Evolutionary conservation across 1,284 basidiomycete genomes (phyloP).

Genomic region (Coriolopsis trogii): DNA sequence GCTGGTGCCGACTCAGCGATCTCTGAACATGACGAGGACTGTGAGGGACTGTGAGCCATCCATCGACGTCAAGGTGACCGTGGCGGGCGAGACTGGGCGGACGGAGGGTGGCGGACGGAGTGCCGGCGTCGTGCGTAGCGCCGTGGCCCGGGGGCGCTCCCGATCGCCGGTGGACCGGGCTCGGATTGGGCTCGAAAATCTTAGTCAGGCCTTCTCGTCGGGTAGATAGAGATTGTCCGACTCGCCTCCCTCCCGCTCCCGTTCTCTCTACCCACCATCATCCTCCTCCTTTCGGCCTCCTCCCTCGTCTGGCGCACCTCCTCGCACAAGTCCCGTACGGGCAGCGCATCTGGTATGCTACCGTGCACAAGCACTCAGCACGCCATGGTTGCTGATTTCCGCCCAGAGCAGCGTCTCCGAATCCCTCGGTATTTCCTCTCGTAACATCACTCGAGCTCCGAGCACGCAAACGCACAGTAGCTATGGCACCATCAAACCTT

Average conservation of each 20-base stretch:
- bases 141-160: constrained; percentile 3
- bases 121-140: constrained; percentile 41
- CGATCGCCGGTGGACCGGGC: constrained; percentile 24
- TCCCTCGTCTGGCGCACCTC: background rate
- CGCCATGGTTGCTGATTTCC: background rate
- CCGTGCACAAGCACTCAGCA: background rate
- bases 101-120: background rate
- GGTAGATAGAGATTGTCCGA: constrained; percentile 22
- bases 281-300: constrained; percentile 7
- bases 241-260: no score
- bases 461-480: constrained; percentile 17
- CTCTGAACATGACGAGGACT: background rate
- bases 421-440: background rate
- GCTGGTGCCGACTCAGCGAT: background rate
- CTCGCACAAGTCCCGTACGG: background rate
- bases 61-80: no score
- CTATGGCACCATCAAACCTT: constrained; percentile 62
- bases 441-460: constrained; percentile 3
- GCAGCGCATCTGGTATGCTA: constrained; percentile 13
- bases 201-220: constrained; percentile 13
- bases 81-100: no score
- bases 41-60: no score
- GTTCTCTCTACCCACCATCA: constrained; percentile 21
- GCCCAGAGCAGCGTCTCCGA: background rate
- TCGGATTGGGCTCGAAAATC: constrained; percentile 45